phyloP scores from a whole-genome alignment of 768 basidiomycete genomes.

The Termitomyces bulborhizus region DNA sequence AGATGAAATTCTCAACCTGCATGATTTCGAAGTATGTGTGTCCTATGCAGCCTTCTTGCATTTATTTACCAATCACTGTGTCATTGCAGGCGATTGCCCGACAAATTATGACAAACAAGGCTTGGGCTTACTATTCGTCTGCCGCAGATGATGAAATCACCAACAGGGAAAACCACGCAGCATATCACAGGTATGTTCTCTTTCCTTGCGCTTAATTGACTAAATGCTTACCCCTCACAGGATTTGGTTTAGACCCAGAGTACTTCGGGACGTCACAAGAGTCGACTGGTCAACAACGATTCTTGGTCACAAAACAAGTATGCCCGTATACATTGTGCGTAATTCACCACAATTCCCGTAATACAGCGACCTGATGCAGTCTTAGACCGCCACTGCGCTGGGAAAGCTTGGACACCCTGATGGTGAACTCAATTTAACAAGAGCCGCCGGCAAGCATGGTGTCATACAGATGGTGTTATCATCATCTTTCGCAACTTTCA shows the following conservation, averaged over 20 bases:
- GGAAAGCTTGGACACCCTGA: conserved; percentile 96
- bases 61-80: background rate
- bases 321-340: conserved; percentile 79
- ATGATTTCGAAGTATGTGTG: conserved; percentile 80
- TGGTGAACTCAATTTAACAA: conserved; percentile 87
- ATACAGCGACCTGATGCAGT: background rate
- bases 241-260: conserved; percentile 87
- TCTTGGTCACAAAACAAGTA: conserved; percentile 64
- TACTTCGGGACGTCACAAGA: conserved; percentile 76
- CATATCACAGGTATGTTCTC: conserved; percentile 70
- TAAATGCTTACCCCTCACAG: conserved; percentile 20
- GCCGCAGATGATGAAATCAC: conserved; percentile 96
- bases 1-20: conserved; percentile 78
- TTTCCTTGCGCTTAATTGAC: background rate
- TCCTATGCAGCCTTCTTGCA: background rate
- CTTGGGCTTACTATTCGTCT: conserved; percentile 97
- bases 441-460: conserved; percentile 76
- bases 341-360: background rate
- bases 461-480: conserved; percentile 42
- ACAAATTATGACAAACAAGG: conserved; percentile 75
- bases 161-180: conserved; percentile 81
- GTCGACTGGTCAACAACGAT: conserved; percentile 87
- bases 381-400: conserved; percentile 70
- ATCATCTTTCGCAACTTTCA: background rate
- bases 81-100: conserved; percentile 70